Evolutionary conservation across 2,329 filamentous ascomycete genomes (phyloP).

Genomic region (Fusarium subtropicale): DNA sequence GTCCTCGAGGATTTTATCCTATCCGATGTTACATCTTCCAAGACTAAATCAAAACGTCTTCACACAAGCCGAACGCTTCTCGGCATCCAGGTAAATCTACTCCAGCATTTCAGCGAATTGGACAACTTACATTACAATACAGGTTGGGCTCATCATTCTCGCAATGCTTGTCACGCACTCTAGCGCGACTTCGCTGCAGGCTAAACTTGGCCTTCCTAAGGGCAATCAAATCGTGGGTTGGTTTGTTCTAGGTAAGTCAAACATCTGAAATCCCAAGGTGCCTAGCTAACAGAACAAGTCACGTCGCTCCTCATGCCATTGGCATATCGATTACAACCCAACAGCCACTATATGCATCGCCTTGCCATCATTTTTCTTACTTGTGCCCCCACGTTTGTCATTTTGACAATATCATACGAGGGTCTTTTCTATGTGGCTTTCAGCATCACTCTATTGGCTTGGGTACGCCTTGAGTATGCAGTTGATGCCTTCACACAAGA

Average conservation of each 20-base stretch:
- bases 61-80: slow-evolving; percentile 68
- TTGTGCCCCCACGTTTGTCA: slow-evolving; percentile 93
- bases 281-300: slow-evolving; percentile 59
- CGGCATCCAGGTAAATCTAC: slow-evolving; percentile 69
- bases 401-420: slow-evolving; percentile 97
- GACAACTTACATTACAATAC: slow-evolving; percentile 27
- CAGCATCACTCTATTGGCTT: slow-evolving; percentile 82
- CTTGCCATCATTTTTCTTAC: slow-evolving; percentile 90
- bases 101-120: not conserved
- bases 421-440: slow-evolving; percentile 96
- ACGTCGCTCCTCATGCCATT: slow-evolving; percentile 82
- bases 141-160: slow-evolving; percentile 81
- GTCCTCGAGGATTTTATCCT: slow-evolving; percentile 76
- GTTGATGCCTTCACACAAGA: slow-evolving; percentile 57
- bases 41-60: slow-evolving; percentile 50
- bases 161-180: slow-evolving; percentile 89
- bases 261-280: not conserved
- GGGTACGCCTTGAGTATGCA: slow-evolving; percentile 91
- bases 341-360: slow-evolving; percentile 89
- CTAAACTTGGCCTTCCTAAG: slow-evolving; percentile 83
- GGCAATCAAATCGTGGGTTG: slow-evolving; percentile 92
- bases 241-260: slow-evolving; percentile 74
- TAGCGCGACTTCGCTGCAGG: slow-evolving; percentile 85
- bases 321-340: slow-evolving; percentile 82
- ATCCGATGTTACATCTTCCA: slow-evolving; percentile 55